Evolutionary conservation across 148 eudicot species (phyloP).

Genomic region (Dysphania ambrosioides): DNA sequence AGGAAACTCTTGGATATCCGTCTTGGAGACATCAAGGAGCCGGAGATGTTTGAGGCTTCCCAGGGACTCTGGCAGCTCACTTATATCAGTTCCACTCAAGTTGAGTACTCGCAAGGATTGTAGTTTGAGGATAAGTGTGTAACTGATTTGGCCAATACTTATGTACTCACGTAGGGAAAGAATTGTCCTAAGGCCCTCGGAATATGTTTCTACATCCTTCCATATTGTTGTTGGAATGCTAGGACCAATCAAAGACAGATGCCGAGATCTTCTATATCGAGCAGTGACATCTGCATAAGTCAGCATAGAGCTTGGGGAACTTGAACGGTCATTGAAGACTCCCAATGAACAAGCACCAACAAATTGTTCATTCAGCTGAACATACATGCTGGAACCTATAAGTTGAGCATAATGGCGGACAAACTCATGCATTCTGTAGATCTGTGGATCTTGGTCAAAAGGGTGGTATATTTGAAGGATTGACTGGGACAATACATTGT

Average conservation of each 20-base stretch:
- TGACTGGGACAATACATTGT: slow-evolving; percentile 15
- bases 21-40: slow-evolving; percentile 22
- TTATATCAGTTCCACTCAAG: slow-evolving; percentile 17
- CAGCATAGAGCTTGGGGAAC: neutral
- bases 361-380: slow-evolving; percentile 16
- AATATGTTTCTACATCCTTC: slow-evolving; percentile 18
- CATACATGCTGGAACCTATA: slow-evolving; percentile 12
- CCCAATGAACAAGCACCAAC: neutral
- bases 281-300: neutral
- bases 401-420: slow-evolving; percentile 16
- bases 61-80: slow-evolving; percentile 18
- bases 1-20: slow-evolving; percentile 20
- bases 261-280: slow-evolving; percentile 8
- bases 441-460: slow-evolving; percentile 9
- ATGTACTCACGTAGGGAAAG: neutral
- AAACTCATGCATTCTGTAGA: slow-evolving; percentile 21
- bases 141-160: slow-evolving; percentile 10
- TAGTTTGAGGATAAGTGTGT: slow-evolving; percentile 19
- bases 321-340: neutral
- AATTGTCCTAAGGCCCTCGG: slow-evolving; percentile 20
- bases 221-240: neutral
- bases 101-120: slow-evolving; percentile 18
- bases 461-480: slow-evolving; percentile 20
- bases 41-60: slow-evolving; percentile 20
- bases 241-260: slow-evolving; percentile 12